A percentile compares a stretch with the other conserved stretches of the same genome.
Conservation (phyloP, 495 filamentous ascomycete genomes). For the Letharia columbiana region DNA sequence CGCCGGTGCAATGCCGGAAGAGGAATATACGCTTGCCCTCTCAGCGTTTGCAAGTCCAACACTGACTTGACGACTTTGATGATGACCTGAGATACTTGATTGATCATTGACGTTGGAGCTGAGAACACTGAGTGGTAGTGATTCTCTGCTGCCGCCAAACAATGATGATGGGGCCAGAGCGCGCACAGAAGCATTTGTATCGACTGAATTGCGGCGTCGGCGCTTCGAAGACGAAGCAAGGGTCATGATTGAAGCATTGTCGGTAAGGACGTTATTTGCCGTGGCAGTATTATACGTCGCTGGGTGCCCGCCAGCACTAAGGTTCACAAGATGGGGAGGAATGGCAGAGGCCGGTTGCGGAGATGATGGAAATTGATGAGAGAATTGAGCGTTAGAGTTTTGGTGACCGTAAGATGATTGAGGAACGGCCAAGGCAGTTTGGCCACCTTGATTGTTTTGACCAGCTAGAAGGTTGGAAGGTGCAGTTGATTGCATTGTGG, state of each 20-base stretch:
- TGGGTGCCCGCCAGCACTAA: conserved; percentile 48
- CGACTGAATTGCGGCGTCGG: conserved; percentile 77
- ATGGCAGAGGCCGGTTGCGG: conserved; percentile 60
- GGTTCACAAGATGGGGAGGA: conserved; percentile 61
- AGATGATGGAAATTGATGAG: conserved; percentile 76
- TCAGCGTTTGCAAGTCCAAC: conserved; percentile 61
- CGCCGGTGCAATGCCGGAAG: conserved; percentile 58
- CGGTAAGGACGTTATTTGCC: conserved; percentile 83
- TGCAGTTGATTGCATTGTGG: conserved; percentile 84
- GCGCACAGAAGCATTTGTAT: conserved; percentile 92
- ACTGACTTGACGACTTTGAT: conserved; percentile 52
- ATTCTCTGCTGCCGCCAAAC: conserved; percentile 84
- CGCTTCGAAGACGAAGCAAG: conserved; percentile 93
- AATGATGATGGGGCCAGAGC: conserved; percentile 85
- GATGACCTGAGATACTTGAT: conserved; percentile 38
- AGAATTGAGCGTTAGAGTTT: conserved; percentile 53
- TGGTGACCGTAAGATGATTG: conserved; percentile 29
- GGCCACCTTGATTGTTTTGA: conserved; percentile 27
- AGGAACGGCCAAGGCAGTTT: conserved; percentile 32
- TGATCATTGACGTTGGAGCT: conserved; percentile 62
- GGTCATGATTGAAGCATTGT: conserved; percentile 92
- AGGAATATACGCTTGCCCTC: conserved; percentile 78
- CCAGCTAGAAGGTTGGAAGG: conserved; percentile 54
- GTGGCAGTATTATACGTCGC: conserved; percentile 82
- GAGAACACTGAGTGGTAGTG: conserved; percentile 78